Base-by-base conservation (phyloP, 75 land plant genomes). In the Selaginella tamariscina region DNA sequence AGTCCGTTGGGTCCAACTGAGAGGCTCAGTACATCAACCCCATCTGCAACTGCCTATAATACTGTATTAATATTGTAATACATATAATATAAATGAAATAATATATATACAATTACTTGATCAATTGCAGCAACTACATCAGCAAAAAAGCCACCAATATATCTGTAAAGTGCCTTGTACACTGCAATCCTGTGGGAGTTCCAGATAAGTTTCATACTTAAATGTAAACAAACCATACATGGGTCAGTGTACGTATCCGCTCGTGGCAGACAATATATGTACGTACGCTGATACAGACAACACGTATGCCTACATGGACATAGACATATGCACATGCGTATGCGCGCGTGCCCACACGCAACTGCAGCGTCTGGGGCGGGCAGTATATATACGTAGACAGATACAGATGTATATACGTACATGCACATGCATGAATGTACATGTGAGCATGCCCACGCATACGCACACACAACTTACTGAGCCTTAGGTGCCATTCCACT, bases 41-140 rank as follows among this genome's bases (percentile, higher is more conserved):
- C 91, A 77, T 94, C 98, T 69, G 82, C 82, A 64, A 89, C 98
- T 65, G 98, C 98, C 98, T 94, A 68, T 55, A 39, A 63, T 27
- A 44, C 20, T 24, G 24, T 23, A 5, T 32, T 66, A 2, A 39
- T 33, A 55, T 24, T 66, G 26, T 24, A 2, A 1, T 22, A 32
- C n/a, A 66, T 39, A 66, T 54, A 24, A 57, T 22, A 54, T 5
- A 5, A 39, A 39, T 39, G 49, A 5, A 15, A 39, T 15, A 15
- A 39, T 5, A 39, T 5, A 39, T 39, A 15, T 5, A 39, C 11
- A 15, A 39, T 15, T 2, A 76, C 88, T 80, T 85, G 78, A 33
- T 85, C 88, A 30, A 85, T 68, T 24, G 84, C 88, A 11, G 84
- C 84, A 15, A 85, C 84, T n/a, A 85, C 84, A 73, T 85, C 88